Percentiles rank a stretch among this genome's conserved stretches.
These are phyloP conservation scores for Fusarium sp. DNA, from an alignment of 2,329 filamentous ascomycete genomes.

Conservation along the genomic window DNA sequence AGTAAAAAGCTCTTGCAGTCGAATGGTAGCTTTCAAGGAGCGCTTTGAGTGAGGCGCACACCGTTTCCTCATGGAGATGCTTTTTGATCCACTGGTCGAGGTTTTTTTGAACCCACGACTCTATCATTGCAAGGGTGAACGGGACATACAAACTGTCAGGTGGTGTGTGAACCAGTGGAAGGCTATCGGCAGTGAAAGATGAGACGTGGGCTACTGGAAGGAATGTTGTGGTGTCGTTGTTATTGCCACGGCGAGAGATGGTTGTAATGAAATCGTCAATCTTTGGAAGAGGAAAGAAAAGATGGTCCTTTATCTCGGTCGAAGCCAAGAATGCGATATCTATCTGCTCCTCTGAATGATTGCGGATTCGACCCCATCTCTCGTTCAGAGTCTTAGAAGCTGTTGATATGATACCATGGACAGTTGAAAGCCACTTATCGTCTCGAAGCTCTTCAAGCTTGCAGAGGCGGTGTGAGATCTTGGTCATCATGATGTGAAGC, in stretches of 20 bases:
- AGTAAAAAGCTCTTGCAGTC: constrained; percentile 52
- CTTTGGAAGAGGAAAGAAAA: constrained; percentile 13
- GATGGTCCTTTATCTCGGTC: constrained; percentile 8
- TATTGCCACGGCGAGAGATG: background rate
- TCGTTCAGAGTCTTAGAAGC: background rate
- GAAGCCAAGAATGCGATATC: background rate
- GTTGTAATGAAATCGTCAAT: constrained; percentile 29
- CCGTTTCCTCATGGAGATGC: constrained; percentile 37
- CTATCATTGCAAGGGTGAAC: constrained; percentile 57
- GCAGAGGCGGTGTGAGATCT: constrained; percentile 25
- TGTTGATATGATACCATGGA: constrained; percentile 5
- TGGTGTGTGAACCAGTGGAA: background rate
- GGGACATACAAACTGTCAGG: background rate
- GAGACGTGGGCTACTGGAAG: constrained; percentile 18
- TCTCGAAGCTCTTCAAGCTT: constrained; percentile 12
- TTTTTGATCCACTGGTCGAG: constrained; percentile 57
- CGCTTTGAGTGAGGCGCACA: constrained; percentile 49
- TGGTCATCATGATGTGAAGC: constrained; percentile 32
- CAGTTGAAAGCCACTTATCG: constrained; percentile 13
- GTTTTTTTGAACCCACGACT: constrained; percentile 61
- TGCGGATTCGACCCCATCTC: constrained; percentile 27
- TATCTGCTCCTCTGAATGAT: background rate
- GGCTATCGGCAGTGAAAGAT: background rate
- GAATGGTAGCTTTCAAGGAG: constrained; percentile 56
- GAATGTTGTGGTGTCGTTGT: background rate